These are phyloP conservation scores for Globisporangium paddicum DNA, from an alignment of 352 stramenopile genomes.

Conservation along the genomic window DNA sequence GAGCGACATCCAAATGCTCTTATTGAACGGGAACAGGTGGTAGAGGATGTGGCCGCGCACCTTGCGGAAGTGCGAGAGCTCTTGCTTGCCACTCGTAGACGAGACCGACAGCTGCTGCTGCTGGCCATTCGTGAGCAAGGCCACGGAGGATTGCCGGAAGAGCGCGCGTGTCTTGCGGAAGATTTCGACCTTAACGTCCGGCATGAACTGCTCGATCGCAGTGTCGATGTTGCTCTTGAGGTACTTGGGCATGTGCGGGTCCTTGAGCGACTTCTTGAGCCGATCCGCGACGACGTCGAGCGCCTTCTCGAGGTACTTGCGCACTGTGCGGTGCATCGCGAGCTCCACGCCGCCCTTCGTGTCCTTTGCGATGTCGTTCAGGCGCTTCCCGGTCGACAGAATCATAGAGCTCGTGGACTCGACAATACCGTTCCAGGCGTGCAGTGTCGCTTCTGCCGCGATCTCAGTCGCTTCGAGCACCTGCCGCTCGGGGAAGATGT, in stretches of 20 bases:
- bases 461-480: slow-evolving; percentile 49
- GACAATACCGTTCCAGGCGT: slow-evolving; percentile 64
- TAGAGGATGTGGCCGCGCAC: slow-evolving; percentile 82
- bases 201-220: slow-evolving; percentile 84
- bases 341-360: slow-evolving; percentile 81
- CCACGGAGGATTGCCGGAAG: slow-evolving; percentile 33
- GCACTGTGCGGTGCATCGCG: slow-evolving; percentile 74
- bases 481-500: slow-evolving; percentile 70
- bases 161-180: slow-evolving; percentile 79
- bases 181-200: slow-evolving; percentile 87
- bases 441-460: slow-evolving; percentile 31
- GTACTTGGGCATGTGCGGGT: slow-evolving; percentile 81
- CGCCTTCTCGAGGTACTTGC: slow-evolving; percentile 71
- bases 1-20: slow-evolving; percentile 84
- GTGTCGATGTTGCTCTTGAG: slow-evolving; percentile 83
- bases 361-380: slow-evolving; percentile 81
- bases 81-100: background rate
- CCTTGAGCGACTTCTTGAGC: slow-evolving; percentile 74
- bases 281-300: slow-evolving; percentile 72
- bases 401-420: slow-evolving; percentile 78
- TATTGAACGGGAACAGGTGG: slow-evolving; percentile 85
- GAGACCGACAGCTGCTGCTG: background rate
- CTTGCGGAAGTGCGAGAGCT: slow-evolving; percentile 32
- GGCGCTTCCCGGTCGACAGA: slow-evolving; percentile 67
- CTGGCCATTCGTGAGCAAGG: background rate